Evolutionary conservation across 2,329 filamentous ascomycete species (phyloP).

Genomic region (Pseudocercospora ulei): DNA sequence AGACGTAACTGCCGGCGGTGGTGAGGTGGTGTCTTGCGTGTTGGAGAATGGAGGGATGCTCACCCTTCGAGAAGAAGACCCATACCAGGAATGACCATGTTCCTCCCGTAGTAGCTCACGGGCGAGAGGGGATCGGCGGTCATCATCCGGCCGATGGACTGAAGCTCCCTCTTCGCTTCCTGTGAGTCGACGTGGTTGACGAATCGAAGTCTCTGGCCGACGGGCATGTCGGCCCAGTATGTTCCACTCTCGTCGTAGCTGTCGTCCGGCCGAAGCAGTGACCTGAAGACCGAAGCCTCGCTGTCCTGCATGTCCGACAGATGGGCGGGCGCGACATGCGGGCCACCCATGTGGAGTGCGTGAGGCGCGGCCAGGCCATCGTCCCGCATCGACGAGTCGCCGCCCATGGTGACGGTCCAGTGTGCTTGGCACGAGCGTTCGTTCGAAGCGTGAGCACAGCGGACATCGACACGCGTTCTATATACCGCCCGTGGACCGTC

Average conservation of each 20-base stretch:
- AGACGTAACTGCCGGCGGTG: slow-evolving; percentile 57
- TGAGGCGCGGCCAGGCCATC: slow-evolving; percentile 43
- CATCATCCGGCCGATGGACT: slow-evolving; percentile 62
- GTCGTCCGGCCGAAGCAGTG: slow-evolving; percentile 78
- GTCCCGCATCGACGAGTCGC: slow-evolving; percentile 38
- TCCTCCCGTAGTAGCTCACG: slow-evolving; percentile 75
- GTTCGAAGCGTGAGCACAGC: not conserved
- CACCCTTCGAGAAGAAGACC: slow-evolving; percentile 80
- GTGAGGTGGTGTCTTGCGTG: not conserved
- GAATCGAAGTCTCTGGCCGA: slow-evolving; percentile 61
- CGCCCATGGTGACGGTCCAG: slow-evolving; percentile 21
- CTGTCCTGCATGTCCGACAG: slow-evolving; percentile 46
- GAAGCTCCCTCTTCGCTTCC: slow-evolving; percentile 60
- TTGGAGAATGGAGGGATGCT: slow-evolving; percentile 22
- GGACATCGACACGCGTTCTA: slow-evolving; percentile 4
- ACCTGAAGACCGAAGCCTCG: slow-evolving; percentile 59
- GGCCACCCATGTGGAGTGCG: slow-evolving; percentile 40
- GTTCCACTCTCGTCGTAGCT: slow-evolving; percentile 69
- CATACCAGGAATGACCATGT: slow-evolving; percentile 84
- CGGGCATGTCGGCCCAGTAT: slow-evolving; percentile 85
- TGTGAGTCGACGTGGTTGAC: slow-evolving; percentile 61
- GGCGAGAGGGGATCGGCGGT: slow-evolving; percentile 80
- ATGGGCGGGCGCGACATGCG: slow-evolving; percentile 39
- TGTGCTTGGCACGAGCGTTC: slow-evolving; percentile 1
- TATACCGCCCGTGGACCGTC: slow-evolving; percentile 2